Evolutionary conservation across 257 asterid genomes (phyloP), one percentile per base, ranked within the genome.

Genomic region (Solanum habrochaites): DNA sequence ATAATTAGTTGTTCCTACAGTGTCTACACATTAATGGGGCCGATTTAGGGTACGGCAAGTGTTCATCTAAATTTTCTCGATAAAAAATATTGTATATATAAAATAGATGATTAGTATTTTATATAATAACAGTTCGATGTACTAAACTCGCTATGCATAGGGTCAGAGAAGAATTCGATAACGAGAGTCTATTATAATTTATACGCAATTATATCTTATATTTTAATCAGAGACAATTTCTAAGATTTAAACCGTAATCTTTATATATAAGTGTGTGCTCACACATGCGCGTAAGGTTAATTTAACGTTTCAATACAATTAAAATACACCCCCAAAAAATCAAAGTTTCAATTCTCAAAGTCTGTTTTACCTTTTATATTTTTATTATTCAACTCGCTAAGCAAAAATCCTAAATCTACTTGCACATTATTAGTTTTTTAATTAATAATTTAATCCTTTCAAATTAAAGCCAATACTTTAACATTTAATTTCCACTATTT

Each of bases 161-260:
- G 23, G 4, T 52, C 1, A 0, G 9, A 52, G 23, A 52, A 52
- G 60, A 0, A 9, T 52, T 16, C 23, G 0, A 47, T 0, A 10
- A 52, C 0, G 6, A 1, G 23, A 21, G 4, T 16, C 60, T 16
- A 16, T 52, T 52, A 5, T 37, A 37, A 37, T 37, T 37, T 37
- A 1, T 52, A 52, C 7, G 10, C 60, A 52, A 5, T 16, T 8
- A 16, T 16, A 52, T 0, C 4, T 52, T 52, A 0, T 2, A 52
- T 52, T 52, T 52, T 3, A 5, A 1, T 0, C 9, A 16, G 1
- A 52, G 9, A 0, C 0, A 0, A 9, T 6, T 16, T 52, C 0
- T 0, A 16, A 52, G 0, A 52, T 9, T 52, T 52, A 52, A 52
- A 0, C 8, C 21, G 21, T 49, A 0, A 49, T 1, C 58, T 49